Conservation (phyloP, 2,329 filamentous ascomycete genomes). For the Dothidotthia symphoricarpi region DNA sequence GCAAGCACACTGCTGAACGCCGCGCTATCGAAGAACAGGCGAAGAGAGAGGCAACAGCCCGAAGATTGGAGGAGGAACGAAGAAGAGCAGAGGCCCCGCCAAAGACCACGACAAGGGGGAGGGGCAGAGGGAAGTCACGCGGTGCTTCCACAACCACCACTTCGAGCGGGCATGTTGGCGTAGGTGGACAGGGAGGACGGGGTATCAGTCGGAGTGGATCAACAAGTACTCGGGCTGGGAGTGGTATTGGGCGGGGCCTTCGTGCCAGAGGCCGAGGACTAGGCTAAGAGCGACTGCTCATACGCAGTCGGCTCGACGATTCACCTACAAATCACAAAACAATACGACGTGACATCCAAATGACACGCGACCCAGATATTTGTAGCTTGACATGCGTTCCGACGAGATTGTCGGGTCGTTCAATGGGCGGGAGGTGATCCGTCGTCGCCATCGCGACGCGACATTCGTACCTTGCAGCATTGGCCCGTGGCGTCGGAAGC, state of each 20-base stretch:
- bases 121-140: conserved; percentile 39
- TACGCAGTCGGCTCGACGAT: no score
- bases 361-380: no score
- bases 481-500: conserved; percentile 17
- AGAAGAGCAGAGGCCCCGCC: conserved; percentile 59
- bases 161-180: conserved; percentile 43
- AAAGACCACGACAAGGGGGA: conserved; percentile 42
- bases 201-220: conserved; percentile 50
- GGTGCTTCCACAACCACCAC: conserved; percentile 31
- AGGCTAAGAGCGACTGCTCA: conserved; percentile 13
- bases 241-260: conserved; percentile 46
- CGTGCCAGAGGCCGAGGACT: conserved; percentile 34
- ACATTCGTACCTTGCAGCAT: conserved; percentile 16
- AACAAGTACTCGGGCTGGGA: conserved; percentile 43
- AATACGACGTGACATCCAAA: neutral
- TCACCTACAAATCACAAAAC: neutral
- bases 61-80: conserved; percentile 52
- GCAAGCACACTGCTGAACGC: conserved; percentile 74
- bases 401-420: no score
- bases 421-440: neutral
- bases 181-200: conserved; percentile 49
- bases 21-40: conserved; percentile 75
- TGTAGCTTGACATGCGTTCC: no score
- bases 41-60: conserved; percentile 66
- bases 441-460: neutral